Evolutionary conservation across 2,329 filamentous ascomycete species (phyloP).

Genomic region (Botrytis hyacinthi): DNA sequence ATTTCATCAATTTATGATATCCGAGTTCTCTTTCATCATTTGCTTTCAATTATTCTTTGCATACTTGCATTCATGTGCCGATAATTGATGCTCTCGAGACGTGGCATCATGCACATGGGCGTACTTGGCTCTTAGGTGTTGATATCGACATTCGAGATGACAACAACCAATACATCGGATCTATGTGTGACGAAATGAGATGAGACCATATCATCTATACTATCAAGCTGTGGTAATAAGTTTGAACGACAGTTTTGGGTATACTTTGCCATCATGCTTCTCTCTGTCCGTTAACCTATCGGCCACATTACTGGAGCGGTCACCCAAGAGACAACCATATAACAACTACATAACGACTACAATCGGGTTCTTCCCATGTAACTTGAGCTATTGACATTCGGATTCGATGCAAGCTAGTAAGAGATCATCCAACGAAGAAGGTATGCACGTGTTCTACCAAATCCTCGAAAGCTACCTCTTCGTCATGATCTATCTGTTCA

Average conservation of each 20-base stretch:
- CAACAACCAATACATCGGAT: not conserved
- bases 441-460: not conserved
- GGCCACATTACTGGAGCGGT: not conserved
- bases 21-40: not conserved
- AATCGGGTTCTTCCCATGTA: not conserved
- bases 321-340: not conserved
- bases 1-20: not conserved
- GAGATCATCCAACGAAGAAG: not conserved
- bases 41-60: not conserved
- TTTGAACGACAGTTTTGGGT: not conserved
- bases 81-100: not conserved
- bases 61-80: not conserved
- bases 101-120: not conserved
- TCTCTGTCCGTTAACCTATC: not conserved
- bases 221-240: not conserved
- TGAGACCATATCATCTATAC: not conserved
- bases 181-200: not conserved
- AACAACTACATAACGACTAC: not conserved
- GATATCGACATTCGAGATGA: not conserved
- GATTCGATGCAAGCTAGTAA: not conserved
- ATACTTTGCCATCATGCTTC: not conserved
- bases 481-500: constrained; percentile 9
- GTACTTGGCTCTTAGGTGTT: not conserved
- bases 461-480: not conserved
- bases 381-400: not conserved